A percentile compares a stretch with the other conserved stretches of the same genome.
Conservation (phyloP, 2,329 filamentous ascomycete species). For the Knoxdaviesia proteae region DNA sequence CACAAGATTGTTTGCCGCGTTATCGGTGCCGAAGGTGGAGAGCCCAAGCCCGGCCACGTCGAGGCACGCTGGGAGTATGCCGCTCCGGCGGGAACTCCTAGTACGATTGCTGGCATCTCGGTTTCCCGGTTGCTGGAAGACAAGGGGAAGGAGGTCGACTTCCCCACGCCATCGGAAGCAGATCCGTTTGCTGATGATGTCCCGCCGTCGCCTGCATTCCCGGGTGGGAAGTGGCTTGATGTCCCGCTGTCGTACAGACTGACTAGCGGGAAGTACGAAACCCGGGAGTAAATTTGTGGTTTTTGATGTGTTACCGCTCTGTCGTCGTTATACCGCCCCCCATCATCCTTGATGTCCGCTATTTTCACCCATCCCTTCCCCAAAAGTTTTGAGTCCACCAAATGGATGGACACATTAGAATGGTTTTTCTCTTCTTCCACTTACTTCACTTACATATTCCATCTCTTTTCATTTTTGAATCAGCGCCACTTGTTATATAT, state of each 20-base stretch:
- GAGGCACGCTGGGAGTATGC: constrained; percentile 63
- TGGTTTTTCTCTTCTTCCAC: too few relatives aligned
- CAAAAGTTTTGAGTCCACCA: too few relatives aligned
- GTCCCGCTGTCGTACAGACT: constrained; percentile 47
- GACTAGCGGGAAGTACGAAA: constrained; percentile 54
- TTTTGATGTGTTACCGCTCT: background rate
- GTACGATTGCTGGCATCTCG: constrained; percentile 31
- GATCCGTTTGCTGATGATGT: constrained; percentile 48
- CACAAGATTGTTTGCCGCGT: constrained; percentile 73
- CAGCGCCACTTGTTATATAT: too few relatives aligned
- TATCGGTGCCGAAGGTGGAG: constrained; percentile 45
- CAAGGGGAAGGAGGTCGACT: constrained; percentile 27
- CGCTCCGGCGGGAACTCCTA: constrained; percentile 10
- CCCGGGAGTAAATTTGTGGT: background rate
- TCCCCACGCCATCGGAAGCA: constrained; percentile 15
- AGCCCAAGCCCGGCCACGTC: constrained; percentile 51
- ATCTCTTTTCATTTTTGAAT: too few relatives aligned
- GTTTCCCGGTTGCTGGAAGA: constrained; percentile 32
- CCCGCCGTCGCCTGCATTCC: constrained; percentile 6
- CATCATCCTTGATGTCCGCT: background rate
- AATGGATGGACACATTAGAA: too few relatives aligned
- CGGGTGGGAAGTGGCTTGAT: constrained; percentile 35
- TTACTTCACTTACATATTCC: too few relatives aligned
- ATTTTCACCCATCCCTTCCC: too few relatives aligned
- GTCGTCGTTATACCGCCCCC: background rate